Evolutionary conservation across 768 basidiomycete species (phyloP), one percentile per base, ranked within the genome.

Genomic region (Lactarius deliciosus): DNA sequence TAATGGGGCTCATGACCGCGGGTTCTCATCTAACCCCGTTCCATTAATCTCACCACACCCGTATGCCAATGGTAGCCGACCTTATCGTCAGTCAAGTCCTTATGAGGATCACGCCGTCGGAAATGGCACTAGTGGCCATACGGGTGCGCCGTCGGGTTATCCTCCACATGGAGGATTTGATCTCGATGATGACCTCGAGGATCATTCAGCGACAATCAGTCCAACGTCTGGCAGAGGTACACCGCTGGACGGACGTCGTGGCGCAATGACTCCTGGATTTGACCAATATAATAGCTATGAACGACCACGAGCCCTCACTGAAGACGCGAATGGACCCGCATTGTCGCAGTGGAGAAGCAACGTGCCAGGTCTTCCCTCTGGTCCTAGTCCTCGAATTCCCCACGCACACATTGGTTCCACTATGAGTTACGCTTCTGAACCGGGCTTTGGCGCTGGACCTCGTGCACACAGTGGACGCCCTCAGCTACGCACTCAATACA

Each of bases 151-250:
- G 1, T 79, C 82, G 34, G 86, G 85, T 15, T 85, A 89, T 73
- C 81, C 83, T 9, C 82, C 85, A 2, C 77, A 86, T 60, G 84
- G 89, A 61, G 89, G 88, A 10, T 91, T 92, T 72, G 91, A 91
- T 57, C 78, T 80, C 2, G 90, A 91, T 43, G 89, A 90, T 68
- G 90, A 92, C 2, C 85, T 81, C 64, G 92, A 94, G 73, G 92
- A 93, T 68, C 89, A 89, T 72, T 85, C 86, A 2, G 79, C 83
- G 6, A 76, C 84, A 5, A 74, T 77, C 0, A 75, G 77, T 34
- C 74, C 81, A 0, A 72, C 82, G 5, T 88, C 88, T 7, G 91
- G 92, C 16, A 85, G 91, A 2, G 90, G 87, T 22, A 94, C 92
- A 1, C 92, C 92, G 0, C 71, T 88, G 63, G 84, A 85, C 11